A percentile compares a stretch with the other conserved stretches of the same genome.
These are phyloP conservation scores for Cydonia oblonga DNA, from an alignment of 331 rosid species.

Conservation along the genomic window DNA sequence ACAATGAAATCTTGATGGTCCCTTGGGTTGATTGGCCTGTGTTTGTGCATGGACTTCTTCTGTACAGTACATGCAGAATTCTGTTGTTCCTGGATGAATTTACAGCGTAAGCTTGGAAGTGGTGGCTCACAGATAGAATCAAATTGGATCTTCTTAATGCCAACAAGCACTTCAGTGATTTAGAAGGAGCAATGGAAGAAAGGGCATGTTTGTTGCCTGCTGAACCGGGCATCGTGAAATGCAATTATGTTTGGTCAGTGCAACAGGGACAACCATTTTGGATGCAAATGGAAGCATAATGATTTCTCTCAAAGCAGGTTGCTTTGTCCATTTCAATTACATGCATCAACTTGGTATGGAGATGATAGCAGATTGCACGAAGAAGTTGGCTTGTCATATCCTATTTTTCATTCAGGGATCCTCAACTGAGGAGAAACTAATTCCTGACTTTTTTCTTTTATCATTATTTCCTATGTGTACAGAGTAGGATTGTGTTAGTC, in stretches of 20 bases:
- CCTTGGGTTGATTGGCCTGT: conserved; percentile 12
- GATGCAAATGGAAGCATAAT: neutral
- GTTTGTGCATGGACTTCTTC: conserved; percentile 10
- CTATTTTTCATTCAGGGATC: conserved; percentile 9
- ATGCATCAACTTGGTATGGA: conserved; percentile 18
- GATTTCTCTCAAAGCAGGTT: neutral
- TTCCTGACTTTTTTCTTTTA: conserved; percentile 17
- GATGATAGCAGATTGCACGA: conserved; percentile 27
- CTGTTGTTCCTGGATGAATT: conserved; percentile 21
- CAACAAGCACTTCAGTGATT: conserved; percentile 14
- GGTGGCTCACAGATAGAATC: conserved; percentile 2
- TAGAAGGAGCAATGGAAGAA: conserved; percentile 16
- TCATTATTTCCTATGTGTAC: conserved; percentile 49
- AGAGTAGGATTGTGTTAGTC: conserved; percentile 63
- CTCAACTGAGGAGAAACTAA: no score
- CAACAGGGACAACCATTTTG: conserved; percentile 2
- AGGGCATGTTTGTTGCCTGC: conserved; percentile 12
- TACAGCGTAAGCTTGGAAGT: conserved; percentile 16
- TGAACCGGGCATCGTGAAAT: conserved; percentile 6
- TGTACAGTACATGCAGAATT: conserved; percentile 8
- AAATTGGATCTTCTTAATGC: conserved; percentile 6
- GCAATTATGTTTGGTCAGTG: conserved; percentile 8
- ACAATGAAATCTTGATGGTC: conserved; percentile 40
- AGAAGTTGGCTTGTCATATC: conserved; percentile 37
- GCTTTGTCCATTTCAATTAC: conserved; percentile 19